phyloP scores from a whole-genome alignment of 129 eudicot species.

The Ambrosia trifida region DNA sequence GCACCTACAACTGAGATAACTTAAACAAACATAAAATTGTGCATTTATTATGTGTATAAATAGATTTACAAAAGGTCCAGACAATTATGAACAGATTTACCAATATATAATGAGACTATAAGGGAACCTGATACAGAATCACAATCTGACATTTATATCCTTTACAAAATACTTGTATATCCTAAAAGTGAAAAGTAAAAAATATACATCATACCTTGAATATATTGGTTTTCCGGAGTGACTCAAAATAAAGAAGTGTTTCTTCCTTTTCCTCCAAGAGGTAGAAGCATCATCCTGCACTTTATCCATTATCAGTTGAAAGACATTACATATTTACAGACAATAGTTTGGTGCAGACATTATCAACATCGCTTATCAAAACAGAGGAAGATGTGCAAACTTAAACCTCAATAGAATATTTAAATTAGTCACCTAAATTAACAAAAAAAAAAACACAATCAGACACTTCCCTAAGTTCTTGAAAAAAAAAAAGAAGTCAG shows the following conservation, averaged over 20 bases:
- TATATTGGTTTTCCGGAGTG: slow-evolving; percentile 97
- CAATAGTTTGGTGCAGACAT: slow-evolving; percentile 10
- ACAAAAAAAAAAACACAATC: neutral
- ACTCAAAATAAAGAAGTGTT: slow-evolving; percentile 84
- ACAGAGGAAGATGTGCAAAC: neutral
- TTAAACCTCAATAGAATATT: neutral
- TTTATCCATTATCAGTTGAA: slow-evolving; percentile 32
- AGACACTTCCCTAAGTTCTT: neutral
- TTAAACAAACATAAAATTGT: neutral
- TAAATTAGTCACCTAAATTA: slow-evolving; percentile 4
- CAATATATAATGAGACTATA: slow-evolving; percentile 6
- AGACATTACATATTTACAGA: neutral
- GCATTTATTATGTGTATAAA: slow-evolving; percentile 9
- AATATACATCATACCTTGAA: slow-evolving; percentile 60
- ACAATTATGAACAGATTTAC: neutral
- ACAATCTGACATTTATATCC: neutral
- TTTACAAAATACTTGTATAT: neutral
- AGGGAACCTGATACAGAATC: slow-evolving; percentile 13
- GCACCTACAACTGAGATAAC: neutral
- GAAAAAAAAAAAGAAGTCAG: neutral
- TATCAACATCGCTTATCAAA: slow-evolving; percentile 13
- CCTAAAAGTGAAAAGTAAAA: neutral
- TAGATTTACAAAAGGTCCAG: neutral
- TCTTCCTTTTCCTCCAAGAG: slow-evolving; percentile 98
- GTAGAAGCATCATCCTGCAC: slow-evolving; percentile 93